Evolutionary conservation across 805 yeast species (phyloP).

Genomic region (Lachancea sp.): DNA sequence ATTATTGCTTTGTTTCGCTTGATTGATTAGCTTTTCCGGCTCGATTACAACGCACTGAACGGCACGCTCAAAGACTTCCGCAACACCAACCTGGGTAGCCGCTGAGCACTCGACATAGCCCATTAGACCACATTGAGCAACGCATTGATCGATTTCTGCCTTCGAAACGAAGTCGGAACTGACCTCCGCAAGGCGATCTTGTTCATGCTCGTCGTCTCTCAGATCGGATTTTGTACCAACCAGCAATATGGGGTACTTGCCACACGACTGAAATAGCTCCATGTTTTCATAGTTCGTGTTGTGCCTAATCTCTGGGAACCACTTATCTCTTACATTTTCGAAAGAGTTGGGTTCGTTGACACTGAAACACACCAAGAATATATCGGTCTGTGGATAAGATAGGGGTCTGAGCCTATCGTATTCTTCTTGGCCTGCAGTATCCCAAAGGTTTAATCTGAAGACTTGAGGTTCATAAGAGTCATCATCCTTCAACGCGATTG

Average conservation of each 20-base stretch:
- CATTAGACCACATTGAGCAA: conserved; percentile 65
- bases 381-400: conserved; percentile 88
- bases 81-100: conserved; percentile 79
- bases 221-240: conserved; percentile 89
- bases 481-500: conserved; percentile 45
- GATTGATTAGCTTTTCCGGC: conserved; percentile 33
- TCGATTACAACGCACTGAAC: conserved; percentile 54
- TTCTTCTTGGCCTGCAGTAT: conserved; percentile 93
- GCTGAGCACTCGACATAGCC: conserved; percentile 86
- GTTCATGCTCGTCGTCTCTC: conserved; percentile 72
- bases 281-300: conserved; percentile 57
- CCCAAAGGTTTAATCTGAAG: conserved; percentile 85
- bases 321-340: conserved; percentile 71
- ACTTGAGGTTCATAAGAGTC: conserved; percentile 60
- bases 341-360: conserved; percentile 75
- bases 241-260: conserved; percentile 46
- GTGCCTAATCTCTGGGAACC: conserved; percentile 83
- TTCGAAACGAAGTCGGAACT: conserved; percentile 55
- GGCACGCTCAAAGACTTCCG: conserved; percentile 77
- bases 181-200: conserved; percentile 54
- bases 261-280: conserved; percentile 15
- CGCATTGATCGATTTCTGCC: conserved; percentile 59
- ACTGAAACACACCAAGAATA: conserved; percentile 80
- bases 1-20: conserved; percentile 5
- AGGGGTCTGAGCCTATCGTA: conserved; percentile 85